Base-by-base conservation (phyloP, 768 basidiomycete species). In the Boletus eberwhitei region DNA sequence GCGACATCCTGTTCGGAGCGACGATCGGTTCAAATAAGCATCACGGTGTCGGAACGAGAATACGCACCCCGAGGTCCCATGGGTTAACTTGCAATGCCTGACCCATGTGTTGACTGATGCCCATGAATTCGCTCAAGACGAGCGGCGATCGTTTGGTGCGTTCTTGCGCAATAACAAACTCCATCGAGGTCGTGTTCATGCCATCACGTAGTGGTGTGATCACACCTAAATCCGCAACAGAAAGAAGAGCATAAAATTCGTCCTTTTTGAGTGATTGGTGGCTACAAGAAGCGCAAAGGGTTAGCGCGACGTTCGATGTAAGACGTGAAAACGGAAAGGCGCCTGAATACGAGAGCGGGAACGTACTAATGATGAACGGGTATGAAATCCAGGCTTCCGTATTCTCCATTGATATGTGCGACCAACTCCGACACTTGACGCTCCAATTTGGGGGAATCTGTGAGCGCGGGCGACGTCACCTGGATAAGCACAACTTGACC, bases 151-250 rank as follows among this genome's bases (percentile, higher is more conserved):
- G 85, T 67, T 88, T 87, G 48, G 91, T 88, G 63, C 78, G 79
- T 61, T 89, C 83, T 73, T 99, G 96, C 34, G 94, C 93, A 57
- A 98, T 89, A 29, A 96, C 89, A 71, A 95, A 98, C 72, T 98
- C 96, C 93, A 97, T 96, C 48, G 87, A 88, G 0, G 95, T 97
- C 14, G 96, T 98, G 78, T 99, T 99, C 97, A 98, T 98, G 7
- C 96, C 97, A 66, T 99, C 96, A 34, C 96, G 84, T 8, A 98
- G 79, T 1, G 94, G 93, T 0, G 96, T 98, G 71, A 98, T 96
- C 39, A 98, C 87, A 16, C 88, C 96, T 13, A 98, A 80, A 68
- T 98, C 95, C 7, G 96, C 95, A 4, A 92, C 95, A 52, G 85
- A 87, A 36, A 99, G 77, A 13, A 99, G 80, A 0, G 93, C 96